Conservation (phyloP, 768 basidiomycete species). For the Serpula lacrymans region DNA sequence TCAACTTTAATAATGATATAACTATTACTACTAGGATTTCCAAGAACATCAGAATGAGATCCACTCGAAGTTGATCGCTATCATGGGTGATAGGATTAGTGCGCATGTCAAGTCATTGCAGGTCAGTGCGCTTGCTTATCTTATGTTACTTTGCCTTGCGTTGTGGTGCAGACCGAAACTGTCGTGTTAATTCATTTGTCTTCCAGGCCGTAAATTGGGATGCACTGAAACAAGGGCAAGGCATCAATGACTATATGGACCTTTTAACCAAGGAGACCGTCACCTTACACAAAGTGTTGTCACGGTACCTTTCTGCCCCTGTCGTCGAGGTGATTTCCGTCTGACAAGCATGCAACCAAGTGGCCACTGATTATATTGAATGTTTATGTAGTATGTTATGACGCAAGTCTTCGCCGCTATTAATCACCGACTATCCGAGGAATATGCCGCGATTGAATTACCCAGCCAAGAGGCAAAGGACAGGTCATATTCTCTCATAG, state of each 20-base stretch:
- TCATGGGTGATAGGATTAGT: constrained; percentile 93
- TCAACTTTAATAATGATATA: background rate
- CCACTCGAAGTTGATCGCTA: constrained; percentile 93
- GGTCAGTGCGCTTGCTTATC: constrained; percentile 36
- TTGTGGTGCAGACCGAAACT: constrained; percentile 3
- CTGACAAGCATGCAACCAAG: constrained; percentile 1
- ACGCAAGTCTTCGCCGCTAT: constrained; percentile 92
- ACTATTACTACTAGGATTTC: constrained; percentile 63
- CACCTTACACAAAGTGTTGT: constrained; percentile 92
- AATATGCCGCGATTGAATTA: constrained; percentile 79
- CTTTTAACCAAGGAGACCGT: constrained; percentile 92
- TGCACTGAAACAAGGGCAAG: constrained; percentile 53
- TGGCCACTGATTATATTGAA: constrained; percentile 13
- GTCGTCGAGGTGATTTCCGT: constrained; percentile 72
- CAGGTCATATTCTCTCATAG: constrained; percentile 44
- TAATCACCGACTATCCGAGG: constrained; percentile 85
- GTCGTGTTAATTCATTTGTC: constrained; percentile 4
- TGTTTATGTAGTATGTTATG: constrained; percentile 74
- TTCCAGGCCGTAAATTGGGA: constrained; percentile 77
- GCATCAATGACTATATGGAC: constrained; percentile 88
- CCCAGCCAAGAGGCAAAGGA: constrained; percentile 82
- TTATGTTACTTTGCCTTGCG: background rate
- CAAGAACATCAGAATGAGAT: constrained; percentile 99
- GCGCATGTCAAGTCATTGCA: constrained; percentile 83
- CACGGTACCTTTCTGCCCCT: constrained; percentile 75